Percentiles rank a stretch among this genome's conserved stretches.
Evolutionary conservation across 257 asterid genomes (phyloP).

Genomic region (Nicotiana tabacum): DNA sequence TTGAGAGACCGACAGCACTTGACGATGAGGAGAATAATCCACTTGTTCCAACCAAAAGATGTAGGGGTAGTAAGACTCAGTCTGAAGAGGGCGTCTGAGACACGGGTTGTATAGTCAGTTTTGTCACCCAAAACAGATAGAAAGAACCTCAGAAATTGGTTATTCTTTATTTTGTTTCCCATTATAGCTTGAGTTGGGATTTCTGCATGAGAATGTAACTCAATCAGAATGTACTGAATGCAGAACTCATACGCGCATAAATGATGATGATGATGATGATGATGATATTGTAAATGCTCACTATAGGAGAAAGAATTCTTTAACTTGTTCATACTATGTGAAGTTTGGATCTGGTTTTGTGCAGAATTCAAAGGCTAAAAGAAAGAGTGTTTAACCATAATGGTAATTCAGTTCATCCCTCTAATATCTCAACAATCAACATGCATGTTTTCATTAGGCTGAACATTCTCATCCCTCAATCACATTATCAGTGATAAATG

Average conservation of each 20-base stretch:
- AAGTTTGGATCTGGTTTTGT: neutral
- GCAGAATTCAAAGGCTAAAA: neutral
- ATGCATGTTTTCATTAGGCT: neutral
- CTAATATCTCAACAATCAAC: neutral
- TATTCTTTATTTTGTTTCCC: neutral
- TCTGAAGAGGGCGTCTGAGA: conserved; percentile 24
- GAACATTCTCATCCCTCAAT: neutral
- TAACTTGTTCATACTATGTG: neutral
- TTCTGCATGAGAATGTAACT: neutral
- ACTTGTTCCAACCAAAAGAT: conserved; percentile 55
- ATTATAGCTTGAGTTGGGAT: neutral
- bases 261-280: neutral
- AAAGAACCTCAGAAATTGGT: neutral
- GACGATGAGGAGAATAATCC: conserved; percentile 55
- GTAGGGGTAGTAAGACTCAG: conserved; percentile 30
- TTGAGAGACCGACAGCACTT: conserved; percentile 18
- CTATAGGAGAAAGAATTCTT: neutral
- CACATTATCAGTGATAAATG: neutral
- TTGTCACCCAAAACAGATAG: neutral
- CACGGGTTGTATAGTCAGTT: neutral
- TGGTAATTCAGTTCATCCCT: neutral
- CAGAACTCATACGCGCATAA: neutral
- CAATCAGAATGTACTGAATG: neutral
- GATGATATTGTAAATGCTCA: neutral
- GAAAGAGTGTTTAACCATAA: neutral